phyloP scores from a whole-genome alignment of 176 grass and related monocot genomes.

The Hsuehochloa calcarea region DNA sequence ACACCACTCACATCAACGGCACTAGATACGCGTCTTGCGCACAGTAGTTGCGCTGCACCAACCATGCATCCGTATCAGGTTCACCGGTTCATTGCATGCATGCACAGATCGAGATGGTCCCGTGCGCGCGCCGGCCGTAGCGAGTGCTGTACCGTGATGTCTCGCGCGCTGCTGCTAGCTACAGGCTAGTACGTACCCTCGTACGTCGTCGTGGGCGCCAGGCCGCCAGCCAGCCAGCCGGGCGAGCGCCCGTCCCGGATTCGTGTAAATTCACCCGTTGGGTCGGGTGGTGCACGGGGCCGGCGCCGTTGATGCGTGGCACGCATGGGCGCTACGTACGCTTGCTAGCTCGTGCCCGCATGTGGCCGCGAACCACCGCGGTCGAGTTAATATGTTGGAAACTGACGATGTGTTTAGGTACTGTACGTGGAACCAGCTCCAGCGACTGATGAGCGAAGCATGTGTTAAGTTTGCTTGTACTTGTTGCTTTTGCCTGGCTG shows the following conservation, averaged over 20 bases:
- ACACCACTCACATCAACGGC: neutral
- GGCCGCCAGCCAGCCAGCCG: neutral
- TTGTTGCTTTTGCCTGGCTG: neutral
- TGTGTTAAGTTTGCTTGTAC: neutral
- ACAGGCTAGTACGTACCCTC: neutral
- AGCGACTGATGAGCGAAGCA: neutral
- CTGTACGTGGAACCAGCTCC: neutral
- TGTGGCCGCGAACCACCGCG: slow-evolving; percentile 17
- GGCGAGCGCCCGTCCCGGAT: neutral
- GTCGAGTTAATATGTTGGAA: slow-evolving; percentile 7
- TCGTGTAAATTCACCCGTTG: slow-evolving; percentile 3
- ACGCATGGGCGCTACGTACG: neutral
- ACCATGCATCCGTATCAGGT: neutral
- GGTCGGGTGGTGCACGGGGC: neutral
- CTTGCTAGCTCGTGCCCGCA: neutral
- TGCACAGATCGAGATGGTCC: neutral
- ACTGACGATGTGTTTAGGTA: neutral
- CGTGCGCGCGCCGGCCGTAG: neutral
- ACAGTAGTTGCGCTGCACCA: neutral
- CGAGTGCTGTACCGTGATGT: neutral
- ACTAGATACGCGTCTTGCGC: neutral
- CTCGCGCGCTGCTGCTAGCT: neutral
- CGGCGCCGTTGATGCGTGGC: neutral
- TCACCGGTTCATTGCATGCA: neutral
- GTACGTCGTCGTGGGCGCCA: neutral